Evolutionary conservation across 257 asterid genomes (phyloP), one percentile per base, ranked within the genome.

Genomic region (Scutellaria galericulata): DNA sequence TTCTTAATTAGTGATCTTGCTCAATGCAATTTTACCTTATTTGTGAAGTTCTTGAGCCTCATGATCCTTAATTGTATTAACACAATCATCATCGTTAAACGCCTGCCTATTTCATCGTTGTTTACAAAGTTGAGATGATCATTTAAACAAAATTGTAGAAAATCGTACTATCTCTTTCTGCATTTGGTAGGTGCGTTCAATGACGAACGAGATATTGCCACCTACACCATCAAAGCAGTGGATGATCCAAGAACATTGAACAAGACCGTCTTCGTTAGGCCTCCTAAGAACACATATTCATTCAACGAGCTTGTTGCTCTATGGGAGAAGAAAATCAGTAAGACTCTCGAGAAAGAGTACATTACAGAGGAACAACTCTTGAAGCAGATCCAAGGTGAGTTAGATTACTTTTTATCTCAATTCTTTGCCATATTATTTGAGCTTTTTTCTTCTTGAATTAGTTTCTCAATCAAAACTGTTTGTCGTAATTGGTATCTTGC

Each of bases 321-420:
- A 8, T 90, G 97, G 96, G 98, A 93, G 94, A 90, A 88, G 79
- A 83, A 86, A 84, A 89, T 93, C 9, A 93, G 93, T 0, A 87
- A 86, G 68, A 85, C 86, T 46, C 79, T 93, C 1, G 95, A 88
- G 80, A 89, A 84, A 11, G 77, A 69, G 66, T 81, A 74, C 41
- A 6, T 82, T 1, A 55, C 89, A 0, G 91, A 79, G 68, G 96
- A 89, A 51, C 81, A 76, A 73, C 35, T 87, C 70, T 24, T 87
- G 52, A 87, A 87, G 68, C 71, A 70, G 64, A 87, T 87, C 13
- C 69, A 82, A 72, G 90, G 92, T 88, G 51, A 67, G 67, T 14
- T 2, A 42, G 6, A 44, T 9, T 35, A 14, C 68, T 0, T 31
- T 31, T 31, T 31, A 62, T 5, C 10, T 12, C 31, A 20, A 44